Conservation (phyloP, 2,329 filamentous ascomycete genomes). For the Diaporthe sp. region DNA sequence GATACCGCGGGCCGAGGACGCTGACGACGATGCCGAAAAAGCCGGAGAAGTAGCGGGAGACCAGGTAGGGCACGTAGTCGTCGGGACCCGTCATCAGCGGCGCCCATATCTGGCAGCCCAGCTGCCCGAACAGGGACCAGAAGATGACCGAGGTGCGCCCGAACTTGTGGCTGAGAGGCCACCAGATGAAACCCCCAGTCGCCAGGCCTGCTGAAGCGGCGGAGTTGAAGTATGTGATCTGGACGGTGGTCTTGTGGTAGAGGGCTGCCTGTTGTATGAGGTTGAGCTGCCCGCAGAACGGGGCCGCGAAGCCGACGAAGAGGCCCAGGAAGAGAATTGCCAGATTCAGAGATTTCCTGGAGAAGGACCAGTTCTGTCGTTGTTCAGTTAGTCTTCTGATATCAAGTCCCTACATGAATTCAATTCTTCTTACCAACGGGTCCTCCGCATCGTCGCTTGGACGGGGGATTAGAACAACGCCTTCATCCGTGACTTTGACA, state of each 20-base stretch:
- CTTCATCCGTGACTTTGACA: conserved; percentile 45
- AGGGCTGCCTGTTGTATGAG: conserved; percentile 52
- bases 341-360: conserved; percentile 51
- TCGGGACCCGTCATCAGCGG: conserved; percentile 52
- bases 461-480: conserved; percentile 55
- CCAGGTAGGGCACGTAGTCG: conserved; percentile 54
- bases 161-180: conserved; percentile 52
- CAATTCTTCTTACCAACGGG: conserved; percentile 48
- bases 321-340: conserved; percentile 52
- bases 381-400: neutral
- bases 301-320: conserved; percentile 53
- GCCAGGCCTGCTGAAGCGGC: conserved; percentile 56
- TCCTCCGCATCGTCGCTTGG: conserved; percentile 51
- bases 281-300: conserved; percentile 53
- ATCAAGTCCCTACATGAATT: accelerated
- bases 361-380: conserved; percentile 50
- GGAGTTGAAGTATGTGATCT: conserved; percentile 52
- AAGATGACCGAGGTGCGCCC: conserved; percentile 56
- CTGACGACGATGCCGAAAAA: conserved; percentile 56
- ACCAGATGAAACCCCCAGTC: conserved; percentile 55
- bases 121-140: conserved; percentile 53
- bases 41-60: conserved; percentile 56
- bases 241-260: conserved; percentile 51
- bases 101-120: conserved; percentile 55
- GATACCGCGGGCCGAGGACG: conserved; percentile 55